Base-by-base conservation (phyloP, 805 yeast genomes). In the Metschnikowia dekortorum region DNA sequence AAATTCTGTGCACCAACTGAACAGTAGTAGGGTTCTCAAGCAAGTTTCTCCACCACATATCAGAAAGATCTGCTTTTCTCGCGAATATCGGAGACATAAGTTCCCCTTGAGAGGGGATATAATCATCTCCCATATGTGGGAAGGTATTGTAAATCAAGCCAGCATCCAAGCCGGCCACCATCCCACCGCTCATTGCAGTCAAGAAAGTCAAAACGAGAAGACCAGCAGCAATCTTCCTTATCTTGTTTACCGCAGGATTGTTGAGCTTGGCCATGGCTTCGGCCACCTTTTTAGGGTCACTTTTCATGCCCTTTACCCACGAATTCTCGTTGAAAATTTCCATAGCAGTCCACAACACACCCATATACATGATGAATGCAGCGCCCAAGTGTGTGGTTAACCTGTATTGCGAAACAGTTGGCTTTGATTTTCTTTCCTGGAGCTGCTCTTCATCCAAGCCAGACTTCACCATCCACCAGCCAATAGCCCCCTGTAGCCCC, bases 391-490 rank as follows among this genome's bases (percentile, higher is more conserved):
- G 99, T 1, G 97, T 84, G 2, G 98, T 90, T 47, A 94, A 75
- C 67, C 99, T 80, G 65, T 94, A 94, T 63, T 89, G 98, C 5
- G 97, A 88, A 2, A 94, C 99, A 0, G 99, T 89, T n/a, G 99
- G 99, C 64, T 92, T 95, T 0, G 96, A 83, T 42, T 81, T 86
- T 65, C 96, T 80, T 56, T 85, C 90, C 22, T 78, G 79, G 44
- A 94, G 73, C 62, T 85, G 85, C 40, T 84, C 78, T 61, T 85
- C 86, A 64, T 90, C 96, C 49, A 94, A 76, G 31, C 99, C 99
- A 8, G 97, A 89, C 61, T 87, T 83, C 47, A 94, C 99, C 99
- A 94, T 94, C 99, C 99, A 94, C 99, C 99, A 94, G 32, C 99
- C 99, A 57, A 94, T 85, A 47, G 85, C 87, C 47, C 99, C 99